Evolutionary conservation across 2,329 filamentous ascomycete genomes (phyloP), one percentile per base, ranked within the genome.

Genomic region (Alternaria sp.): DNA sequence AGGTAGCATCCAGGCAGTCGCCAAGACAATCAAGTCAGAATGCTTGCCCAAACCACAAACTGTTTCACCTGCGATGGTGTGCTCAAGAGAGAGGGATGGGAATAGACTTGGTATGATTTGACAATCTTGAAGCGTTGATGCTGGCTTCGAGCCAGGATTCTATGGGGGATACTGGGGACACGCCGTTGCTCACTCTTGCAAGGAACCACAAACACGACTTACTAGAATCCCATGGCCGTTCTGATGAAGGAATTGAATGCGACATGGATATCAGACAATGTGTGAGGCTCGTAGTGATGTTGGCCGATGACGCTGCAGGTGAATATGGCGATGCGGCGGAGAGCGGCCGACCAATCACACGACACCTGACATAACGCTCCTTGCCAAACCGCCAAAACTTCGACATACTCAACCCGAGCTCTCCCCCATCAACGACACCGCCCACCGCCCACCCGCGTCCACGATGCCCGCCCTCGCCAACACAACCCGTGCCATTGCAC

Each of bases 381-480:
- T 32, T 54, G 57, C 61, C 59, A 61, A 62, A 63, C 59, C 61
- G 64, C 67, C 68, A 72, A 71, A 68, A 66, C 69, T 70, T 69
- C 68, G 63, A 69, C 67, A 61, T 63, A 51, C 64, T 69, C 69
- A 63, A 51, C 55, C 58, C 60, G 55, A 65, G 57, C 64, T 62
- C 56, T 64, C 53, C 59, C 55, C 64, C 69, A 63, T 65, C 64
- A 65, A 61, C 70, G 50, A 64, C 69, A 59, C 56, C 64, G 57
- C 61, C 68, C 63, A 58, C 67, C 70, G 64, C 68, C 64, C 69
- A 67, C 63, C 68, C 68, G 67, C 74, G 71, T 71, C 73, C 77
- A 78, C 74, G 72, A 85, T 85, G 83, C 82, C 83, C 70, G 78
- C 82, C 73, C 79, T 84, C 75, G 79, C 81, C 68, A 78, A 77